Evolutionary conservation across 345 rosid species (phyloP), one percentile per base, ranked within the genome.

Genomic region (Aquilaria sinensis): DNA sequence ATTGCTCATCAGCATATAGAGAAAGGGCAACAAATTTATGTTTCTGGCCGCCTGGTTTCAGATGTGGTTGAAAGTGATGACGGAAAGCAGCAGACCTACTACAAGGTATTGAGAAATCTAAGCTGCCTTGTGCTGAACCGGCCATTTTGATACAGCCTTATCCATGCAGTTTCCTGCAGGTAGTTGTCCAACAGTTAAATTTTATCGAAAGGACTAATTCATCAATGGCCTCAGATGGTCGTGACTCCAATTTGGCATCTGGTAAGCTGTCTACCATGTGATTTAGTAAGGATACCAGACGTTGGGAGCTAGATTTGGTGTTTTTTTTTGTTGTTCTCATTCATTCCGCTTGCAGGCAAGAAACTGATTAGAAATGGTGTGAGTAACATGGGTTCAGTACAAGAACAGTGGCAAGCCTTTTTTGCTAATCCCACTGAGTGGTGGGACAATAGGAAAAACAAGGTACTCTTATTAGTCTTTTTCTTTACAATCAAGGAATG

Each of bases 381-480:
- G 57, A 77, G 62, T 63, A 73, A 45, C 62, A 48, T 15, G 30
- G 65, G 66, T 51, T 65, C 80, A 49, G 51, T 55, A 12, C 72
- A 70, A 70, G 86, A 85, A 70, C 70, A 71, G 33, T 81, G 88
- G 85, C 88, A 85, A 71, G 86, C 83, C 4, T 83, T 83, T 70
- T 85, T 85, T 3, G 85, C 83, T 51, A 79, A 71, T 73, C 92
- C 88, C 16, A 43, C 52, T 34, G 81, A 85, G 16, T 85, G 92
- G 88, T 85, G 88, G 86, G 92, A 85, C 67, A 85, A 85, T 55
- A 72, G 88, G 74, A 83, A 70, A 56, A 77, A 65, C 76, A 85
- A 85, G 92, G 91, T 85, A 74, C 11, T 15, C 31, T 23, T 4
- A 31, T 23, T 9, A 37, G 43, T 68, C 41, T 3, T 48, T 53